Evolutionary conservation across 768 basidiomycete genomes (phyloP).

Genomic region (Boletus huronensis): DNA sequence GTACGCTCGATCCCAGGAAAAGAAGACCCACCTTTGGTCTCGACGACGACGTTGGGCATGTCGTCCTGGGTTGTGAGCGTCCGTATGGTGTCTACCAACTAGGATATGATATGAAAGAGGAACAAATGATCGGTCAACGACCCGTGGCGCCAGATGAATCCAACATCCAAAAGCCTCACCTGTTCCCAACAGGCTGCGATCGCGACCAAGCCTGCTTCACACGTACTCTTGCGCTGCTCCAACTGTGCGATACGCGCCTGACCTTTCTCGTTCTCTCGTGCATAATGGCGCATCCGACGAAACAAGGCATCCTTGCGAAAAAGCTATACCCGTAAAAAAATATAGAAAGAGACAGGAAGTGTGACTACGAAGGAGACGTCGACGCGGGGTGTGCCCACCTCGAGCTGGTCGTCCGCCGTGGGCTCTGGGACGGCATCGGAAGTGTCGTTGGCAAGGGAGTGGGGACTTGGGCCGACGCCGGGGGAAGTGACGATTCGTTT

Average conservation of each 20-base stretch:
- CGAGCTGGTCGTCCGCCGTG: conserved; percentile 54
- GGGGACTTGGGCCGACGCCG: conserved; percentile 49
- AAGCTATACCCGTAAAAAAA: conserved; percentile 40
- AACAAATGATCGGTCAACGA: neutral
- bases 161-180: conserved; percentile 38
- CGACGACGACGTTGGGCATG: conserved; percentile 40
- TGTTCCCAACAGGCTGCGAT: conserved; percentile 81
- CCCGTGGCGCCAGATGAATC: neutral
- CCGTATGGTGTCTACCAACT: conserved; percentile 69
- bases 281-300: conserved; percentile 80
- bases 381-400: conserved; percentile 45
- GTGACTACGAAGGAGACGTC: conserved; percentile 22
- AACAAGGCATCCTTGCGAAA: conserved; percentile 87
- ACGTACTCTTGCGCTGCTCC: conserved; percentile 60
- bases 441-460: conserved; percentile 37
- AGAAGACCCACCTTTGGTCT: conserved; percentile 38
- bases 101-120: conserved; percentile 3
- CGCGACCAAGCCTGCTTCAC: conserved; percentile 68
- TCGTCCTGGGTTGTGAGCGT: conserved; percentile 53
- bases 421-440: conserved; percentile 39
- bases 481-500: conserved; percentile 48
- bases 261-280: conserved; percentile 67
- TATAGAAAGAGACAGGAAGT: conserved; percentile 5
- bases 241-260: conserved; percentile 58
- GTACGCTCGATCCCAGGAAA: neutral